Evolutionary conservation across 2,329 filamentous ascomycete genomes (phyloP).

Genomic region (Torrubiella hemipterigena): DNA sequence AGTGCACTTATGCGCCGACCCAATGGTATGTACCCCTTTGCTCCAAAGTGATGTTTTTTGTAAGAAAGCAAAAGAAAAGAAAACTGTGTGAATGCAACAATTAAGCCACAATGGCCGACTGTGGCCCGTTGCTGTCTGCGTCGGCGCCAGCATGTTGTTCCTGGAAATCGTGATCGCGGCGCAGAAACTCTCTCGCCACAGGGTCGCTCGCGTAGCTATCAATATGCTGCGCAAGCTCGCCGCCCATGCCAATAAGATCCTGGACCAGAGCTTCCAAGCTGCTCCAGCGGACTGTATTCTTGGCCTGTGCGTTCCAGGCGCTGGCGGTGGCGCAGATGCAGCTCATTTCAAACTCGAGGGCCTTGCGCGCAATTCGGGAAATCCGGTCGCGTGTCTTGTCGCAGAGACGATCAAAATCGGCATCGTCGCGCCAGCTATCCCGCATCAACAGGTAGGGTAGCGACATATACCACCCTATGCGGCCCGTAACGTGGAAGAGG

Average conservation of each 20-base stretch:
- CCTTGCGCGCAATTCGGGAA: conserved; percentile 16
- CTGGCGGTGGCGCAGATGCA: conserved; percentile 24
- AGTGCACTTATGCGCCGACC: too few relatives aligned
- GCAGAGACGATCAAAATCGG: conserved; percentile 12
- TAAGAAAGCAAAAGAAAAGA: too few relatives aligned
- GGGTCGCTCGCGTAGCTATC: conserved; percentile 4
- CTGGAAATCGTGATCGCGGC: not conserved
- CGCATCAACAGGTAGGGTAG: conserved; percentile 14
- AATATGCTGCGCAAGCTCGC: conserved; percentile 12
- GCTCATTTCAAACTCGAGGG: conserved; percentile 27
- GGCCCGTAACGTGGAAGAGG: conserved; percentile 18
- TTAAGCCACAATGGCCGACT: not conserved
- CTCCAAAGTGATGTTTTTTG: too few relatives aligned
- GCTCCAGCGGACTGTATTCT: conserved; percentile 23
- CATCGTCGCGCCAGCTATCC: conserved; percentile 11
- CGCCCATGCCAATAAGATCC: conserved; percentile 15
- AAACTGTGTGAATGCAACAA: too few relatives aligned
- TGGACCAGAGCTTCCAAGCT: conserved; percentile 15
- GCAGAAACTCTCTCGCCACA: too few relatives aligned
- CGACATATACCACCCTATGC: conserved; percentile 22
- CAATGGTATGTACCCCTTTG: too few relatives aligned
- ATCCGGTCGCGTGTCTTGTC: conserved; percentile 12
- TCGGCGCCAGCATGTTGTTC: too few relatives aligned
- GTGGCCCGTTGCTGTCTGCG: not conserved
- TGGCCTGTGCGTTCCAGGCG: conserved; percentile 22